phyloP scores from a whole-genome alignment of 208 protist genomes.

The Crithidia sp. region DNA sequence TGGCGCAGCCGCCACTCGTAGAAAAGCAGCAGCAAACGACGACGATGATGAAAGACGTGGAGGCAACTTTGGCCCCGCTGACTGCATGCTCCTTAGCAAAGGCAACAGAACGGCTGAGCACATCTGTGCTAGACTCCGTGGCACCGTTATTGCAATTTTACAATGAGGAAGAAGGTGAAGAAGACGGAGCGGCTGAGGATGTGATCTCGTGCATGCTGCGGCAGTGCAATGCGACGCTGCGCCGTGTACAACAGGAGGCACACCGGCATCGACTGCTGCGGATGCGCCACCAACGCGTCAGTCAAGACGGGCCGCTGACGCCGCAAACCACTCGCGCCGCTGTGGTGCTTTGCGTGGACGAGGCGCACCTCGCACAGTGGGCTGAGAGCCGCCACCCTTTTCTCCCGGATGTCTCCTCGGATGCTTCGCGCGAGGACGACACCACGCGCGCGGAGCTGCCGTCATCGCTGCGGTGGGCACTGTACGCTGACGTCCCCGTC shows the following conservation, averaged over 20 bases:
- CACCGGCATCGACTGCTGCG: slow-evolving; percentile 7
- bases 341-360: slow-evolving; percentile 13
- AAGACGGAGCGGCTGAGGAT: background rate
- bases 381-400: slow-evolving; percentile 1
- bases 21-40: too few species aligned
- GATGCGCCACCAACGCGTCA: background rate
- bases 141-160: background rate
- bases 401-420: background rate
- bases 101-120: background rate
- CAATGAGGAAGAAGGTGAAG: background rate
- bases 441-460: background rate
- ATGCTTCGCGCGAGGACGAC: background rate
- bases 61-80: background rate
- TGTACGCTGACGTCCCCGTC: slow-evolving; percentile 1
- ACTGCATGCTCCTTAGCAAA: background rate
- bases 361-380: slow-evolving; percentile 15
- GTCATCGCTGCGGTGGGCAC: background rate
- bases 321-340: background rate
- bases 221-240: slow-evolving; percentile 15
- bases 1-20: background rate
- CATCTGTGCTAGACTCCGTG: background rate
- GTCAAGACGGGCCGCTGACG: too few species aligned
- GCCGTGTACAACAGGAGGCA: slow-evolving; percentile 8
- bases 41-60: too few species aligned
- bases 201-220: background rate